Conservation (phyloP, 1,284 basidiomycete genomes). For the Ceratobasidium sp. region DNA sequence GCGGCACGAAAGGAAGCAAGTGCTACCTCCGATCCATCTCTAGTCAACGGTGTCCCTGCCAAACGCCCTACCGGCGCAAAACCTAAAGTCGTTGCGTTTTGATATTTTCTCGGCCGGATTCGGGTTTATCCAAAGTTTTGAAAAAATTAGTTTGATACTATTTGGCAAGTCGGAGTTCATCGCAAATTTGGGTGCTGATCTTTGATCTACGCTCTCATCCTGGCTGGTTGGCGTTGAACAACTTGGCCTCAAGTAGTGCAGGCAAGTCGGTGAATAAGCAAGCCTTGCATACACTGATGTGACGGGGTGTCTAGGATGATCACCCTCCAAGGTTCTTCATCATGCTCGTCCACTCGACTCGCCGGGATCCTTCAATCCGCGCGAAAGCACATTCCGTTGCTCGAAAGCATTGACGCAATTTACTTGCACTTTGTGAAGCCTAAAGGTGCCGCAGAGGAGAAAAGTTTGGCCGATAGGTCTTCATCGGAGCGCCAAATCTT, state of each 20-base stretch:
- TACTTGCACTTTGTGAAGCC: conserved; percentile 87
- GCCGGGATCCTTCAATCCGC: conserved; percentile 70
- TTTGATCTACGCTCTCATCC: not conserved
- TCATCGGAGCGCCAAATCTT: conserved; percentile 66
- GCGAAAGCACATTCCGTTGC: conserved; percentile 60
- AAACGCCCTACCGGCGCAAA: conserved; percentile 14
- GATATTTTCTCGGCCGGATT: conserved; percentile 14
- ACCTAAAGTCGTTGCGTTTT: conserved; percentile 39
- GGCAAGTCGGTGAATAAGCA: not conserved
- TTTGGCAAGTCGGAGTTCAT: conserved; percentile 4
- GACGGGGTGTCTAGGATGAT: conserved; percentile 50
- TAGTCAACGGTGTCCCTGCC: conserved; percentile 23
- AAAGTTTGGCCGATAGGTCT: conserved; percentile 57
- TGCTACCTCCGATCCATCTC: conserved; percentile 2
- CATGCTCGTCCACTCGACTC: conserved; percentile 66
- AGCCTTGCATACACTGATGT: not conserved
- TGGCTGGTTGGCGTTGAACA: not conserved
- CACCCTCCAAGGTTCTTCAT: conserved; percentile 71
- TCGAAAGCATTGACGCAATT: conserved; percentile 79
- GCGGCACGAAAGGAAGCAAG: conserved; percentile 13
- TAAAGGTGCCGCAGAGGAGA: conserved; percentile 58
- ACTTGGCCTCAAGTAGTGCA: not conserved
- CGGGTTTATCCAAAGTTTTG: conserved; percentile 27
- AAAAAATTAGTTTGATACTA: conserved; percentile 37
- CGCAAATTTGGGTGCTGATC: conserved; percentile 10